These are phyloP conservation scores for Arabis hirsuta DNA, from an alignment of 345 rosid species.

Conservation along the genomic window DNA sequence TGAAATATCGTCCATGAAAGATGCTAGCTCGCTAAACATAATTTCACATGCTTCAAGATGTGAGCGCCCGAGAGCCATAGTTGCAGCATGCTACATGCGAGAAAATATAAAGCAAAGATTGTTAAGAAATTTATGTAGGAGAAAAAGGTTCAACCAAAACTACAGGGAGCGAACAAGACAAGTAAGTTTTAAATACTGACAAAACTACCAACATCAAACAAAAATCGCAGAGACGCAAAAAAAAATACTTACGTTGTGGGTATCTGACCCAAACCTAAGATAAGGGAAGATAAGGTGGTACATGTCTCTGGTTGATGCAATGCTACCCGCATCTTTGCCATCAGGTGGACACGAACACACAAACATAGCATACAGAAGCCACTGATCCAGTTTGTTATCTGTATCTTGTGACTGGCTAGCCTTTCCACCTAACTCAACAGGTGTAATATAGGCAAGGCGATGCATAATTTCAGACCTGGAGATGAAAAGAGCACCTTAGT, in stretches of 20 bases:
- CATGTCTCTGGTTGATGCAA: conserved; percentile 79
- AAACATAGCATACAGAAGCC: conserved; percentile 97
- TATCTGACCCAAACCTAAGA: conserved; percentile 86
- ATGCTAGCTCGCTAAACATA: conserved; percentile 87
- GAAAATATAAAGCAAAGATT: conserved; percentile 18
- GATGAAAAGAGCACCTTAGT: conserved; percentile 35
- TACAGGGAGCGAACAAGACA: conserved; percentile 17
- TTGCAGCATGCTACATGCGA: conserved; percentile 80
- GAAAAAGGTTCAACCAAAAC: conserved; percentile 27
- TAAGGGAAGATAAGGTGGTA: conserved; percentile 90
- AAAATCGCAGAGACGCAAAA: conserved; percentile 18
- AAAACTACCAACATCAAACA: conserved; percentile 29
- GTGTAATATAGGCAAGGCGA: conserved; percentile 90
- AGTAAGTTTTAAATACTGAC: conserved; percentile 8
- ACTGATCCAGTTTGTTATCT: conserved; percentile 94
- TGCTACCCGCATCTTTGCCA: conserved; percentile 76
- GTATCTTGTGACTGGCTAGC: conserved; percentile 87
- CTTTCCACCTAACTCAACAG: conserved; percentile 92
- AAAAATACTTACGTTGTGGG: conserved; percentile 67
- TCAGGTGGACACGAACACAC: conserved; percentile 97
- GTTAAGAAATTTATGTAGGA: conserved; percentile 6
- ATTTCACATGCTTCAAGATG: conserved; percentile 97
- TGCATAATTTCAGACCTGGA: conserved; percentile 78
- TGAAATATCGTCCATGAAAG: conserved; percentile 93
- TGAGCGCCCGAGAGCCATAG: conserved; percentile 97